Percentiles rank a stretch among this genome's conserved stretches.
These are phyloP conservation scores for Xerocomus nothofagi DNA, from an alignment of 1,284 basidiomycete genomes.

Conservation along the genomic window DNA sequence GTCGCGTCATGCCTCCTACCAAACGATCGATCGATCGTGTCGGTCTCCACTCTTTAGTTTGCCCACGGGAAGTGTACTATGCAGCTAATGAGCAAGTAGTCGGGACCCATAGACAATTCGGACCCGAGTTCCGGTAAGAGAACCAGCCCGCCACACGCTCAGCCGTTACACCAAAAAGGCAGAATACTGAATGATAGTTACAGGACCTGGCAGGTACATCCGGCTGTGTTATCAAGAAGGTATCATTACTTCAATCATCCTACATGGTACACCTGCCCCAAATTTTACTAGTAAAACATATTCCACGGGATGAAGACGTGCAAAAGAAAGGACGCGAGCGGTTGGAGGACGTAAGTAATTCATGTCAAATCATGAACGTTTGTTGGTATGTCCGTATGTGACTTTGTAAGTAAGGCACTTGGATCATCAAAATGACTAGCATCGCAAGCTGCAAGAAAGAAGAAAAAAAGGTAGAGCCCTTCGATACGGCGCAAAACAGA, in stretches of 20 bases:
- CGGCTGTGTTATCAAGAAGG: not conserved
- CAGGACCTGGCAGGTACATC: too few relatives aligned
- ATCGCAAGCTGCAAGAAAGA: not conserved
- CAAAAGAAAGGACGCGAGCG: not conserved
- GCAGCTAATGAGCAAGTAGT: too few relatives aligned
- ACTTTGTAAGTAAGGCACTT: not conserved
- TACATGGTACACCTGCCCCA: slow-evolving; percentile 11
- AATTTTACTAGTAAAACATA: not conserved
- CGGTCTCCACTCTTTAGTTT: too few relatives aligned
- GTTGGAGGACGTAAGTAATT: not conserved
- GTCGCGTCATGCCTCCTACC: too few relatives aligned
- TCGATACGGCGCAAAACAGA: not conserved
- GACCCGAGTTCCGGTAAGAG: too few relatives aligned
- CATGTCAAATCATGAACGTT: slow-evolving; percentile 4
- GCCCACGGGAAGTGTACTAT: too few relatives aligned
- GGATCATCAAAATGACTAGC: slow-evolving; percentile 5
- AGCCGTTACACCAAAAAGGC: too few relatives aligned
- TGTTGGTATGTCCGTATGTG: not conserved
- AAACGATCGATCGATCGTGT: too few relatives aligned
- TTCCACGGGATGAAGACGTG: not conserved
- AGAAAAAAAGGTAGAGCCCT: slow-evolving; percentile 1
- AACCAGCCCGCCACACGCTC: too few relatives aligned
- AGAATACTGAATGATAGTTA: too few relatives aligned
- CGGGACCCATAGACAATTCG: too few relatives aligned
- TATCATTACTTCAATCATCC: not conserved